Conservation (phyloP, 2,329 filamentous ascomycete species). For the Ciborinia camelliae region DNA sequence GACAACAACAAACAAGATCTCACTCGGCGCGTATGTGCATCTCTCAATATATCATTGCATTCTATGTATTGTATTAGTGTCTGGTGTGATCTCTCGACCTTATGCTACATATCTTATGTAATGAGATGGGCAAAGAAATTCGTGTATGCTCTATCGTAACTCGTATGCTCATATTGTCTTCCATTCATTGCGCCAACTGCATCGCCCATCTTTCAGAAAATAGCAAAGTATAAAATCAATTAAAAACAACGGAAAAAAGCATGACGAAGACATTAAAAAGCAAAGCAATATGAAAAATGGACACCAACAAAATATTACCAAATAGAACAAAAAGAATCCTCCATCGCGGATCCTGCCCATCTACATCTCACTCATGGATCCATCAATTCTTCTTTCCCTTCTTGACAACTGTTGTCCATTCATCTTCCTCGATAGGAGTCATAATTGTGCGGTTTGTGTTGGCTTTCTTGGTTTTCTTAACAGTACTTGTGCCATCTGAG, state of each 20-base stretch:
- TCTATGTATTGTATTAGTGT: neutral
- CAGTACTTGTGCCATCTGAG: neutral
- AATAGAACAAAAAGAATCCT: neutral
- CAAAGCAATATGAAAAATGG: neutral
- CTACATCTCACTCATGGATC: neutral
- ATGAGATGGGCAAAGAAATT: slow-evolving; percentile 1
- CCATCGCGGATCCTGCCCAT: neutral
- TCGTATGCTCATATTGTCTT: neutral
- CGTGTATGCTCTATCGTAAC: neutral
- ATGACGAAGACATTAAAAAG: no score
- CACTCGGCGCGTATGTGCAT: neutral
- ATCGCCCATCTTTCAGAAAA: neutral
- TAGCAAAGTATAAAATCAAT: neutral
- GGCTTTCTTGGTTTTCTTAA: neutral
- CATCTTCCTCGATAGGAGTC: neutral
- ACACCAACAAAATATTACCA: neutral
- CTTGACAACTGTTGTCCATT: slow-evolving; percentile 14
- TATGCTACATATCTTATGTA: neutral
- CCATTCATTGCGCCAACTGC: neutral
- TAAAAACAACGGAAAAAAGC: neutral
- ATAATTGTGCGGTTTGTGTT: neutral
- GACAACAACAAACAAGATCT: neutral
- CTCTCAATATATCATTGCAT: neutral
- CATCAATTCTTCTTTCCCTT: slow-evolving; percentile 15
- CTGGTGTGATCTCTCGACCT: neutral